Conservation (phyloP, 1,284 basidiomycete species). For the Stereum hirsutum region DNA sequence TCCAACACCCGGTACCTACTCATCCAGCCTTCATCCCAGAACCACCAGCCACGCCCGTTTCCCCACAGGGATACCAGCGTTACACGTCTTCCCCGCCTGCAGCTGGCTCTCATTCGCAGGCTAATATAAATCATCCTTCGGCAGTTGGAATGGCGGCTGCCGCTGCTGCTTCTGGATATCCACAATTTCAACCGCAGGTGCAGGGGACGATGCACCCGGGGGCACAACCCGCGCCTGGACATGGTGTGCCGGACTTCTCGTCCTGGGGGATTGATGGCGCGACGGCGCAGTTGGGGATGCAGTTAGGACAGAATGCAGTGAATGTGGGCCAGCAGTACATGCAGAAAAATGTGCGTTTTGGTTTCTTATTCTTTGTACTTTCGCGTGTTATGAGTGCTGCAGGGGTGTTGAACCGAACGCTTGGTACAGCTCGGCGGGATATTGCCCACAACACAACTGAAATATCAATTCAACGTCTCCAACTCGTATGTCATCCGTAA, state of each 20-base stretch:
- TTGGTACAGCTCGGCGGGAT: constrained; percentile 64
- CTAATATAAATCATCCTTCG: no score
- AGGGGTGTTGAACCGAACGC: neutral
- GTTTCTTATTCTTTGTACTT: neutral
- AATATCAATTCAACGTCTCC: constrained; percentile 95
- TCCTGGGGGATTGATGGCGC: constrained; percentile 87
- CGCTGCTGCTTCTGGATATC: constrained; percentile 23
- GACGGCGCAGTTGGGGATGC: constrained; percentile 94
- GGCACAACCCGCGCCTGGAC: constrained; percentile 14
- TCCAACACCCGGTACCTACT: constrained; percentile 85
- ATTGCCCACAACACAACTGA: constrained; percentile 71
- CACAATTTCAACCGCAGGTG: constrained; percentile 19
- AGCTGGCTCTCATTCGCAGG: constrained; percentile 18
- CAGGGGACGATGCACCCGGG: constrained; percentile 15
- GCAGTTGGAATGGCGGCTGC: no score
- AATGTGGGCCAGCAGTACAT: constrained; percentile 94
- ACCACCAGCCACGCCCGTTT: constrained; percentile 73
- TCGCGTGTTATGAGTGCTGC: neutral
- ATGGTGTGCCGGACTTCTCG: constrained; percentile 40
- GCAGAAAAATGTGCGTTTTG: constrained; percentile 71
- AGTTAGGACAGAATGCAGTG: constrained; percentile 88
- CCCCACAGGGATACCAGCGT: constrained; percentile 69
- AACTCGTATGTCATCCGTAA: constrained; percentile 95
- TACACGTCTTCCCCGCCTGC: constrained; percentile 52
- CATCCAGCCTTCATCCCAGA: constrained; percentile 87